A percentile compares a stretch with the other conserved stretches of the same genome.
These are phyloP conservation scores for Brasenia schreberi DNA, from an alignment of 164 flowering plant species.

Conservation along the genomic window DNA sequence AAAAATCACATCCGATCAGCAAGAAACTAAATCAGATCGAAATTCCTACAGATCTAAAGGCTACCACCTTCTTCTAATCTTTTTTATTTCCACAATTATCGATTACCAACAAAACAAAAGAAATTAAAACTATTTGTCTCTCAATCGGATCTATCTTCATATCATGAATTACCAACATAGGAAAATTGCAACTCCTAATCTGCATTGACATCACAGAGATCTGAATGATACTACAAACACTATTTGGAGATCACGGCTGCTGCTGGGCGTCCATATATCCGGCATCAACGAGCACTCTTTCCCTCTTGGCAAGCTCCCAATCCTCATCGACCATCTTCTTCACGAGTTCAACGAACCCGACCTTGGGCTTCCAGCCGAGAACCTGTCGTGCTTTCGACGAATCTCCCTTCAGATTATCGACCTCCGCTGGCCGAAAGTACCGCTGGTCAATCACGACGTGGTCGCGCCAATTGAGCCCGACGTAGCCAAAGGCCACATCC, in stretches of 20 bases:
- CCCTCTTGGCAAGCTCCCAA: conserved; percentile 79
- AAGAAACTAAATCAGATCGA: not conserved
- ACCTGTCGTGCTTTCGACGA: conserved; percentile 68
- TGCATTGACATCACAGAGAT: not conserved
- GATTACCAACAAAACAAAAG: not conserved
- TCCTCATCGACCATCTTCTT: conserved; percentile 99
- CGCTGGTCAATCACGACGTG: conserved; percentile 89
- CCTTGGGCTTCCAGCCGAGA: conserved; percentile 85
- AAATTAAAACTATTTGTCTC: not conserved
- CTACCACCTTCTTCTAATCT: not conserved
- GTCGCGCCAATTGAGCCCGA: conserved; percentile 85
- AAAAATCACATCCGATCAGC: not conserved
- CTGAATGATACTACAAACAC: not conserved
- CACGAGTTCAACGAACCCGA: conserved; percentile 84
- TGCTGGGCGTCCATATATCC: conserved; percentile 94
- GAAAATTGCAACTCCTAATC: not conserved
- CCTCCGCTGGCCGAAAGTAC: conserved; percentile 90
- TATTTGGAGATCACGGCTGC: conserved; percentile 47
- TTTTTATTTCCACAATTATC: not conserved
- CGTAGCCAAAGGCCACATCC: conserved; percentile 80
- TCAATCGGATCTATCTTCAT: not conserved
- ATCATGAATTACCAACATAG: not conserved
- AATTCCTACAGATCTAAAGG: not conserved
- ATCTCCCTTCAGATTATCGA: conserved; percentile 87
- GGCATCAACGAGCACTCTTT: conserved; percentile 97